These are phyloP conservation scores for Bocquillonia castaneifolia DNA, from an alignment of 441 rosid genomes.

Conservation along the genomic window DNA sequence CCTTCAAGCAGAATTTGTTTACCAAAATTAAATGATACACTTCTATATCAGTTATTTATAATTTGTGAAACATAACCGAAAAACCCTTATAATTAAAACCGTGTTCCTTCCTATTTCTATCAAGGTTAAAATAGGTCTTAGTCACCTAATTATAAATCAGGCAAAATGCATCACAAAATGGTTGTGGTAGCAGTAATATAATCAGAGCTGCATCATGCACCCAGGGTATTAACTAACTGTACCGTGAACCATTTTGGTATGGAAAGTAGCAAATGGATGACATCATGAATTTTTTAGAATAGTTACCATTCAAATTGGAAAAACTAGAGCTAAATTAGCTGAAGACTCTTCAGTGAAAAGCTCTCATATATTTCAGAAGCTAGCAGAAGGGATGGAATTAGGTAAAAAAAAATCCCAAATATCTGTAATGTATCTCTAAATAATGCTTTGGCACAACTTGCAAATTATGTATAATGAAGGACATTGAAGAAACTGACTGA, in stretches of 20 bases:
- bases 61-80: conserved; percentile 3
- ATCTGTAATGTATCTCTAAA: too few species aligned
- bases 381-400: too few species aligned
- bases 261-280: too few species aligned
- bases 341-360: too few species aligned
- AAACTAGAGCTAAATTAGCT: too few species aligned
- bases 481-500: background rate
- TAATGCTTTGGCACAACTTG: background rate
- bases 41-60: conserved; percentile 1
- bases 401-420: too few species aligned
- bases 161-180: background rate
- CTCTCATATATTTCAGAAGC: too few species aligned
- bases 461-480: background rate
- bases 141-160: background rate
- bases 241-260: background rate
- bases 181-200: background rate
- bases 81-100: background rate
- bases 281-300: too few species aligned
- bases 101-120: background rate
- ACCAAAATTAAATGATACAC: conserved; percentile 13
- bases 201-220: background rate
- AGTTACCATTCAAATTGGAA: too few species aligned
- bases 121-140: background rate
- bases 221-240: too few species aligned
- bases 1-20: conserved; percentile 40